Evolutionary conservation across 2,329 filamentous ascomycete genomes (phyloP), one percentile per base, ranked within the genome.

Genomic region (Ascosphaera pollenicola): DNA sequence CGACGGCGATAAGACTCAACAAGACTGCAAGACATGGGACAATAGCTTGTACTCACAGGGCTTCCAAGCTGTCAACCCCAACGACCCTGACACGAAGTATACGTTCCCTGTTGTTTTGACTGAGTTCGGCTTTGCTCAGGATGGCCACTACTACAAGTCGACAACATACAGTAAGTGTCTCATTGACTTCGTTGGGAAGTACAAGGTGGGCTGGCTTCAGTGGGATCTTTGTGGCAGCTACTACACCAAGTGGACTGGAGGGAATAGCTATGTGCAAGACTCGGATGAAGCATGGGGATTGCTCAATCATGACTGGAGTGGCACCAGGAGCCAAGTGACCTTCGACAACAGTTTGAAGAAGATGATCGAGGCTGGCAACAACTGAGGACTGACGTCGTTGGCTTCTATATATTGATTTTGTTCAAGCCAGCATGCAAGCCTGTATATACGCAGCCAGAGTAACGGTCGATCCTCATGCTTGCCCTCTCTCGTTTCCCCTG

Each of bases 381-480:
- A 24, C 21, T 24, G 10, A 24, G 10, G 10, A 10, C 21, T 4
- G 21, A 4, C 10, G 21, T 24, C 21, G 42, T 41, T 40, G 42
- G 47, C 47, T 54, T 50, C n/a, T n/a, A n/a, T 13, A 28, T 28
- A 28, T 28, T 7, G 24, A 7, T 28, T 7, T 28, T 28, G 24
- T 28, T 28, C 24, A n/a, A n/a, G n/a, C n/a, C n/a, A n/a, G n/a
- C n/a, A n/a, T n/a, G n/a, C n/a, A n/a, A n/a, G n/a, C n/a, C n/a
- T n/a, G n/a, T n/a, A n/a, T n/a, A n/a, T n/a, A n/a, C n/a, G n/a
- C n/a, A n/a, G n/a, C n/a, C n/a, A n/a, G n/a, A n/a, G n/a, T n/a
- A n/a, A 28, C 24, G 24, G 7, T 7, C 24, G 7, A 28, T 28
- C 24, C 13, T 28, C 24, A 13, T 7, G 24, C 24, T 13, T 28